These are phyloP conservation scores for Kentomonas sorsogonicus DNA, from an alignment of 208 protist genomes.

Conservation along the genomic window DNA sequence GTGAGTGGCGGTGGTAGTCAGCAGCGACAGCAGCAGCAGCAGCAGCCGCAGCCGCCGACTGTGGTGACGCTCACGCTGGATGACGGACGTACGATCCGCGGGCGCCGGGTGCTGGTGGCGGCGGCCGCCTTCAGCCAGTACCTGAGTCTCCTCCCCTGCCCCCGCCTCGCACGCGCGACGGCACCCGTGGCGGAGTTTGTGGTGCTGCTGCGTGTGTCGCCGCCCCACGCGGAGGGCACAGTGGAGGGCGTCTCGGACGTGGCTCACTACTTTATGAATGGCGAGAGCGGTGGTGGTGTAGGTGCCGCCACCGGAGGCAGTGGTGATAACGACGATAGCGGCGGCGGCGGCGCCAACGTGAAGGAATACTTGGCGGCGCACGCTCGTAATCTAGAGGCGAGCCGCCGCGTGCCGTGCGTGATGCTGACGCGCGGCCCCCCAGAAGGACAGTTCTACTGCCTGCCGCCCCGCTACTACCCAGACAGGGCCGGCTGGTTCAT, in stretches of 20 bases:
- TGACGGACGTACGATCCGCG: constrained; percentile 8
- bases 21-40: no score
- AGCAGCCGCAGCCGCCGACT: constrained; percentile 11
- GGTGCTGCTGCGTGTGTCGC: constrained; percentile 14
- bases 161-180: neutral
- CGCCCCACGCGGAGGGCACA: constrained; percentile 10
- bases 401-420: constrained; percentile 12
- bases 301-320: no score
- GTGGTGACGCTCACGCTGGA: constrained; percentile 17
- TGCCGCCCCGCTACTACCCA: constrained; percentile 27
- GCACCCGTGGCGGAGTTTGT: constrained; percentile 13
- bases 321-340: no score
- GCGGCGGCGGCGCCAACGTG: no score
- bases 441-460: constrained; percentile 18
- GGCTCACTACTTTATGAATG: no score
- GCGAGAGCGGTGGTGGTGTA: no score
- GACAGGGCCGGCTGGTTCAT: constrained; percentile 20
- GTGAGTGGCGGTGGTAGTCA: no score
- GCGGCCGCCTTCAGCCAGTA: constrained; percentile 14
- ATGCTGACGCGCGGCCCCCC: constrained; percentile 13
- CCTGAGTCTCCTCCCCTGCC: constrained; percentile 12
- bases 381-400: constrained; percentile 14
- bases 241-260: no score
- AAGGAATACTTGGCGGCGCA: no score
- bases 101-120: constrained; percentile 19